Evolutionary conservation across 768 basidiomycete genomes (phyloP), one percentile per base, ranked within the genome.

Genomic region (Tulasnella sp.): DNA sequence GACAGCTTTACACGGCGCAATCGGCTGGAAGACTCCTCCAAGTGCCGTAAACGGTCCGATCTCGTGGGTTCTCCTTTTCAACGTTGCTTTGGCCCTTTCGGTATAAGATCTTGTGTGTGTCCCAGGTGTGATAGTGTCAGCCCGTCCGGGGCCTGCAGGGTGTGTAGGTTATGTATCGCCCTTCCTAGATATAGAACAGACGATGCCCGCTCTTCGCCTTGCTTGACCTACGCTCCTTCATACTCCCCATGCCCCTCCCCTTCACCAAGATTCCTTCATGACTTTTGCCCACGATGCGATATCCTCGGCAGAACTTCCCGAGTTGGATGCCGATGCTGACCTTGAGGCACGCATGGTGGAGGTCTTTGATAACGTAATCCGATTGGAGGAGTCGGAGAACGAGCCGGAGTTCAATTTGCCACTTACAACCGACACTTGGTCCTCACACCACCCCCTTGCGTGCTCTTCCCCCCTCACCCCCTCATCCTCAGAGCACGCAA

Each of bases 401-500:
- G 27, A 68, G 18, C 62, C 62, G 27, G 62, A 36, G 62, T 36
- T 27, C 62, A 68, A 68, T 68, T 68, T 68, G 62, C 62, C 62
- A 18, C 62, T 68, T 68, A 27, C 62, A 68, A 31, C 62, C 62
- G 62, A 68, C 62, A 34, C 62, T 68, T 68, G 62, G 62, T 4
- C 62, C 62, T 36, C 73, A 16, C 73, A 74, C 73, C 71, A 72
- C 27, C 14, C 36, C 71, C 73, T 68, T 68, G 62, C 62, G 62
- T 68, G 62, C 73, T 27, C 73, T 74, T 46, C 73, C 73, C 44
- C 73, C 39, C 73, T 74, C 73, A 40, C 39, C 39, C 44, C 73
- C 38, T 74, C 44, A 27, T 40, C 73, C 73, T 74, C 73, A 74
- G 39, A 74, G 38, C 73, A 74, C 73, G 73, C 73, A 74, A 74